These are phyloP conservation scores for Zygosaccharomyces sapae DNA, from an alignment of 1,139 yeast species.

Conservation along the genomic window DNA sequence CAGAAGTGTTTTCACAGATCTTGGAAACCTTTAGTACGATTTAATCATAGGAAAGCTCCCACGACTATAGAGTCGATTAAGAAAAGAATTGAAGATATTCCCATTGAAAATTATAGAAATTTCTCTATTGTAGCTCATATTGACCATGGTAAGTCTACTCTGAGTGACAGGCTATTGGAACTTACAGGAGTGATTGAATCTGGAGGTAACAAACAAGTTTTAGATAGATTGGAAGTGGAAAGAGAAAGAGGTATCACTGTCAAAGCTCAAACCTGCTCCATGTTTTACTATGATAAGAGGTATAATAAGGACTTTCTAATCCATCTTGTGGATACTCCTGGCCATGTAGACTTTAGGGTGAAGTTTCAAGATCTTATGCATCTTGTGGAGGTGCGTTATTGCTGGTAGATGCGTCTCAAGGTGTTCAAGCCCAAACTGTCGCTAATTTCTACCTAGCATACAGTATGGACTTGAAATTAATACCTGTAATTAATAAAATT, in stretches of 20 bases:
- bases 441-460: conserved; percentile 91
- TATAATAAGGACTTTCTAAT: conserved; percentile 64
- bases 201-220: conserved; percentile 76
- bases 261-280: conserved; percentile 93
- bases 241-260: conserved; percentile 94
- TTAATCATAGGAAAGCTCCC: conserved; percentile 16
- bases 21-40: conserved; percentile 16
- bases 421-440: conserved; percentile 96
- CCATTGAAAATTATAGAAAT: conserved; percentile 77
- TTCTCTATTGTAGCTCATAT: conserved; percentile 96
- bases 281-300: conserved; percentile 68
- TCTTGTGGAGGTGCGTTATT: conserved; percentile 93
- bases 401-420: conserved; percentile 91
- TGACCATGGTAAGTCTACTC: conserved; percentile 93
- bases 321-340: conserved; percentile 95
- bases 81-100: conserved; percentile 66
- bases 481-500: conserved; percentile 89
- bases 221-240: conserved; percentile 92
- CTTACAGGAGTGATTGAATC: conserved; percentile 83
- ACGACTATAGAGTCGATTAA: conserved; percentile 24
- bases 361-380: conserved; percentile 89
- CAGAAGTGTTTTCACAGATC: conserved; percentile 9
- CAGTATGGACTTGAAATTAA: conserved; percentile 71
- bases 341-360: conserved; percentile 97
- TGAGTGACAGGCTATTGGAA: conserved; percentile 82